phyloP scores from a whole-genome alignment of 2,329 filamentous ascomycete species.

The Calonectria hawksworthii region DNA sequence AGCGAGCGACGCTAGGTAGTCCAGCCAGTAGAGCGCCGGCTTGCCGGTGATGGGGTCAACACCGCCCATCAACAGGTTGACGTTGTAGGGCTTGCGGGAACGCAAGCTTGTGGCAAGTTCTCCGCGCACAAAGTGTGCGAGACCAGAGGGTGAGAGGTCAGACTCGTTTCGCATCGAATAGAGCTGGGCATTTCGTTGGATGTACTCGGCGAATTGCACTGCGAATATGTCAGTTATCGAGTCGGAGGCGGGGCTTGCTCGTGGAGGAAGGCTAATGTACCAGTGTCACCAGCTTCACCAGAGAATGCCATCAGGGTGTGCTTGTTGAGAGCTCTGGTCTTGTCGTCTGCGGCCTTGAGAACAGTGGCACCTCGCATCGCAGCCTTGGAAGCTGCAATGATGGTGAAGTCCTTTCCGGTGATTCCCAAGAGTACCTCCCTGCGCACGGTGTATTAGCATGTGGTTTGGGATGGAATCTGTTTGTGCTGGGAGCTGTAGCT shows the following conservation, averaged over 20 bases:
- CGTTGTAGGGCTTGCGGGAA: slow-evolving; percentile 94
- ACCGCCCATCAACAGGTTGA: slow-evolving; percentile 95
- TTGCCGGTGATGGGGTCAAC: slow-evolving; percentile 93
- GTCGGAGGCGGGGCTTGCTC: slow-evolving; percentile 21
- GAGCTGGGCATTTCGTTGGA: slow-evolving; percentile 97
- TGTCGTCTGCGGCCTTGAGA: slow-evolving; percentile 95
- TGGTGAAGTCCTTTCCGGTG: slow-evolving; percentile 98
- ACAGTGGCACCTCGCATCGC: slow-evolving; percentile 98
- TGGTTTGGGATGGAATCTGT: not conserved
- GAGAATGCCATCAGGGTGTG: slow-evolving; percentile 96
- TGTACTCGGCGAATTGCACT: slow-evolving; percentile 99
- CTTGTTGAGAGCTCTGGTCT: slow-evolving; percentile 93
- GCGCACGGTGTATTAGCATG: slow-evolving; percentile 30
- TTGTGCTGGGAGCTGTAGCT: slow-evolving; percentile 29
- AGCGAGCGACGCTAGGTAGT: slow-evolving; percentile 92
- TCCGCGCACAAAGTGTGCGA: slow-evolving; percentile 93
- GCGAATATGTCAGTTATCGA: slow-evolving; percentile 43
- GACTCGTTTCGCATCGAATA: slow-evolving; percentile 99
- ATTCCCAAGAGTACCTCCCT: slow-evolving; percentile 99
- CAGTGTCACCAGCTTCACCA: slow-evolving; percentile 95
- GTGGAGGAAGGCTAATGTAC: slow-evolving; percentile 59
- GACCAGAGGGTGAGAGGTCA: slow-evolving; percentile 89
- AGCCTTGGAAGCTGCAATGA: slow-evolving; percentile 97
- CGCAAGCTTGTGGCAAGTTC: slow-evolving; percentile 93
- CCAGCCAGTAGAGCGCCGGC: slow-evolving; percentile 95